Conservation (phyloP, 495 filamentous ascomycete species). For the Penicillium manginii region DNA sequence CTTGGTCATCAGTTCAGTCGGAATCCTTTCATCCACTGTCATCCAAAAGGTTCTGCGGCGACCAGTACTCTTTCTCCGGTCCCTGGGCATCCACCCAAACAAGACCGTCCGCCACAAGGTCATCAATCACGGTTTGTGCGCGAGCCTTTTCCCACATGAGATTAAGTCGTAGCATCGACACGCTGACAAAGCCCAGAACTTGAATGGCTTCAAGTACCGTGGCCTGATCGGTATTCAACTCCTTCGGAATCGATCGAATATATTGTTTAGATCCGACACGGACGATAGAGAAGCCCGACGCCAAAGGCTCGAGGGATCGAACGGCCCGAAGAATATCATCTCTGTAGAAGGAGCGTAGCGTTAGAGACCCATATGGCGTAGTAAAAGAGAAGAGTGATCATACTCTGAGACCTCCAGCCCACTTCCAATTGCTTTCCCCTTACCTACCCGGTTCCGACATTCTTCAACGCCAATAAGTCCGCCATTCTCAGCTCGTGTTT, state of each 20-base stretch:
- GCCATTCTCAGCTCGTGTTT: constrained; percentile 88
- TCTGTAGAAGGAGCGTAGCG: constrained; percentile 39
- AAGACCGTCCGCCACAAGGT: constrained; percentile 86
- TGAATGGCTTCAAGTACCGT: constrained; percentile 87
- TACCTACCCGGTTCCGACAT: constrained; percentile 71
- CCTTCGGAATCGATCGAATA: constrained; percentile 92
- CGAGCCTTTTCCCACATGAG: constrained; percentile 82
- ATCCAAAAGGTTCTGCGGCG: constrained; percentile 59
- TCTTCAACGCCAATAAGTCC: constrained; percentile 86
- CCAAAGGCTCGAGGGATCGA: constrained; percentile 82
- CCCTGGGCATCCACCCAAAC: constrained; percentile 93
- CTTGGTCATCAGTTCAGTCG: neutral
- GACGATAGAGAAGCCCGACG: constrained; percentile 82
- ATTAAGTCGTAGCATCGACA: constrained; percentile 92
- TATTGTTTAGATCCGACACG: constrained; percentile 80
- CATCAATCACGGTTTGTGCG: constrained; percentile 85
- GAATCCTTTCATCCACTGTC: constrained; percentile 39
- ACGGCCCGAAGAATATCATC: constrained; percentile 94
- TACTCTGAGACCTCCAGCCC: constrained; percentile 71
- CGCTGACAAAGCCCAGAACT: constrained; percentile 83
- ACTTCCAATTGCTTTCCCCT: constrained; percentile 70
- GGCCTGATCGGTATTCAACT: constrained; percentile 93
- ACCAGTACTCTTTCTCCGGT: constrained; percentile 94
- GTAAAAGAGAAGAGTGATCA: constrained; percentile 12
- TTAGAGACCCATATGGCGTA: neutral